Evolutionary conservation across 164 flowering plant species (phyloP).

Genomic region (Protea cynaroides): DNA sequence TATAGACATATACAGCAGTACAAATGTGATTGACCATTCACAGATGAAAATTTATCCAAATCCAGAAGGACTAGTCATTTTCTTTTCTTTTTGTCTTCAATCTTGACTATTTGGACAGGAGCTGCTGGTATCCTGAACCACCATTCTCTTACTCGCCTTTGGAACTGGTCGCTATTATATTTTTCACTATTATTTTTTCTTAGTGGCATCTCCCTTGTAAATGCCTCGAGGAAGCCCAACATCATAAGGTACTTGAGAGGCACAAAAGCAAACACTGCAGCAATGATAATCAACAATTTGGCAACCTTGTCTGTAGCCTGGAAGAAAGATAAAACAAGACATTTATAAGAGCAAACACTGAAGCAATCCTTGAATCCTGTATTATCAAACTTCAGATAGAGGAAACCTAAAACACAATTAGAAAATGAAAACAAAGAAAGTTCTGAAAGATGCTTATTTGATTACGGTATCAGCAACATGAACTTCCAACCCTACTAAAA

Average conservation of each 20-base stretch:
- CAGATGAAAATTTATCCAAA: not conserved
- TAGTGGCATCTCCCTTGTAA: conserved; percentile 67
- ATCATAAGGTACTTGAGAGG: conserved; percentile 39
- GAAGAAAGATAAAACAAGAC: not conserved
- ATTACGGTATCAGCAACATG: too few species aligned
- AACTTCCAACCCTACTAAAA: too few species aligned
- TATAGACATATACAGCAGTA: too few species aligned
- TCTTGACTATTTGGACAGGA: conserved; percentile 61
- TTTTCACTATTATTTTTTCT: conserved; percentile 59
- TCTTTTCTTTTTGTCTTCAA: conserved; percentile 48
- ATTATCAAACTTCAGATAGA: too few species aligned
- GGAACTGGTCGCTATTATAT: conserved; percentile 43
- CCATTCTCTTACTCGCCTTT: conserved; percentile 76
- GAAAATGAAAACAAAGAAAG: not conserved
- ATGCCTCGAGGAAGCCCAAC: conserved; percentile 43
- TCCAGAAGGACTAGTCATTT: conserved; percentile 16
- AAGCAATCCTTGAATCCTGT: too few species aligned
- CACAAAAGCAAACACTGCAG: conserved; percentile 39
- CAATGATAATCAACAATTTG: conserved; percentile 34
- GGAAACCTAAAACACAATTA: too few species aligned
- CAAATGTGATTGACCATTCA: not conserved
- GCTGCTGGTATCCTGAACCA: conserved; percentile 87
- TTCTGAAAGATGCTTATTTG: too few species aligned
- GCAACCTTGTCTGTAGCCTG: conserved; percentile 72
- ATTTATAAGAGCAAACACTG: too few species aligned